Evolutionary conservation across 2,329 filamentous ascomycete genomes (phyloP), one percentile per base, ranked within the genome.

Genomic region (Aspergillus phoenicis): DNA sequence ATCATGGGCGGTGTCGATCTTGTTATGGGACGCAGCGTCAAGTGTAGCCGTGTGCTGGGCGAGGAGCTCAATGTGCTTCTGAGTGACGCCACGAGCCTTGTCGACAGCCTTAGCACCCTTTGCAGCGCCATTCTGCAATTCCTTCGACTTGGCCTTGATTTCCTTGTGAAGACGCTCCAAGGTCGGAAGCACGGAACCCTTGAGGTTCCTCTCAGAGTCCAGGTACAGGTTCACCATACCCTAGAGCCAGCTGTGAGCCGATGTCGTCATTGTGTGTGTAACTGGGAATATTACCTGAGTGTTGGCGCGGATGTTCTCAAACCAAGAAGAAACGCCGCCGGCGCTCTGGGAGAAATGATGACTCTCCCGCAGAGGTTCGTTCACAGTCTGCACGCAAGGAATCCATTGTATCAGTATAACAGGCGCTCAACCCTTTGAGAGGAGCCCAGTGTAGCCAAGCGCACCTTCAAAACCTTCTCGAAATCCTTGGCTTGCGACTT

Each of bases 61-160:
- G 1, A 99, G 87, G 24, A 96, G 85, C 80, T 99, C 94, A 64
- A 99, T 96, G 68, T 97, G 92, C 82, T 96, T 97, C 81, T 99
- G 94, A 0, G 94, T 97, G 6, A 80, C 82, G 69, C 88, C 87
- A 62, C 94, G 90, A 8, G 91, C 88, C 81, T 96, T 97, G 64
- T 97, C 92, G 22, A 99, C 93, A 54, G 91, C 87, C 81, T 98
- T 99, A 67, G 91, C 87, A 15, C 89, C 86, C 82, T 96, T 97
- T 63, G 88, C 85, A 22, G 91, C 91, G 8, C 94, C 93, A 63
- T 87, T 84, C 47, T 86, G 84, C 53, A 99, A 85, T 78, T 97
- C 93, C 82, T 98, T 98, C 65, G 87, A 84, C 82, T 98, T 98
- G 81, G 90, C 88, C 85, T 98, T 99, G 83, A 99, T 95, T 77